Conservation (phyloP, 2,329 filamentous ascomycete species). For the Microdochium paspali region DNA sequence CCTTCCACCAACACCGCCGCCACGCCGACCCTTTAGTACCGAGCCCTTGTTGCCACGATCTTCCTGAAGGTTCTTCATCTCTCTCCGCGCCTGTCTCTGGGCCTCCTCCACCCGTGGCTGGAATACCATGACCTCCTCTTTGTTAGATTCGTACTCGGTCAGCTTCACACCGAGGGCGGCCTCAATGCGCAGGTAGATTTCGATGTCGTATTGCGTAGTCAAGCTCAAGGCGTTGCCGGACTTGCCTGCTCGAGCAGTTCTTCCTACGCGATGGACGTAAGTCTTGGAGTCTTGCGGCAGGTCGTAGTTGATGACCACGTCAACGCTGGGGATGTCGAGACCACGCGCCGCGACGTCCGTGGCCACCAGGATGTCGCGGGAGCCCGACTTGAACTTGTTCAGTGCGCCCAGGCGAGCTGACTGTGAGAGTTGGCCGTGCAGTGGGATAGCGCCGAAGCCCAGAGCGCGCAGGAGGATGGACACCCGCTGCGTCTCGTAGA, state of each 20-base stretch:
- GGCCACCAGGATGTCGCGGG: conserved; percentile 79
- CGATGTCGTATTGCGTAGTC: conserved; percentile 76
- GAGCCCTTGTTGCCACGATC: conserved; percentile 49
- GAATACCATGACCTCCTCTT: conserved; percentile 81
- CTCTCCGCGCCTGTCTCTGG: conserved; percentile 65
- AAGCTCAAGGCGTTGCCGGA: conserved; percentile 72
- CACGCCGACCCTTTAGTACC: conserved; percentile 30
- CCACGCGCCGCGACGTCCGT: conserved; percentile 92
- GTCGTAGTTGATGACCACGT: conserved; percentile 80
- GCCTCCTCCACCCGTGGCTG: conserved; percentile 72
- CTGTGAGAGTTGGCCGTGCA: conserved; percentile 84
- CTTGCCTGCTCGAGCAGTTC: conserved; percentile 80
- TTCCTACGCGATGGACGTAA: conserved; percentile 82
- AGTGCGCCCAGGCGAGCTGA: conserved; percentile 78
- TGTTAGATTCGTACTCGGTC: conserved; percentile 56
- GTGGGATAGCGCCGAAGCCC: conserved; percentile 81
- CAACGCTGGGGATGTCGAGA: conserved; percentile 87
- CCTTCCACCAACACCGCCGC: conserved; percentile 20
- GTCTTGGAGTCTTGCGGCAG: conserved; percentile 80
- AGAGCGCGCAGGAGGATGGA: conserved; percentile 75
- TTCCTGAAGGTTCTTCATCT: conserved; percentile 76
- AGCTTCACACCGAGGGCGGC: conserved; percentile 72
- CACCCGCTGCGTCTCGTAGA: conserved; percentile 81
- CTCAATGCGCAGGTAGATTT: conserved; percentile 75
- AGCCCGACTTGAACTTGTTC: conserved; percentile 76